phyloP scores from a whole-genome alignment of 805 yeast species.

The Candida cerambycidarum region DNA sequence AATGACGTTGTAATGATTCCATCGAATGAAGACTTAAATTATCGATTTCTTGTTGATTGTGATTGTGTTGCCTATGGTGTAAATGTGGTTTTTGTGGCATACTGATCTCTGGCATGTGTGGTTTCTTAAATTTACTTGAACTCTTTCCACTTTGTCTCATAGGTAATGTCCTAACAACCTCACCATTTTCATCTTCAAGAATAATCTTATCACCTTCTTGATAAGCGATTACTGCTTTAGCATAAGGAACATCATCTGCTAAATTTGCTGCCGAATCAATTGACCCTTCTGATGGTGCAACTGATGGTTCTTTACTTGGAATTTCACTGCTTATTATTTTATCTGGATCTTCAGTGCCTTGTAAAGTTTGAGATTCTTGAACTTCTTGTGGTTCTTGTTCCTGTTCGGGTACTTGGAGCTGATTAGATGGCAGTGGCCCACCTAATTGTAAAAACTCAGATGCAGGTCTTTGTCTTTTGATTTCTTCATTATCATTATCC shows the following conservation, averaged over 20 bases:
- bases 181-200: conserved; percentile 84
- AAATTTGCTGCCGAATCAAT: background rate
- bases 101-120: background rate
- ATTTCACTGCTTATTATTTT: background rate
- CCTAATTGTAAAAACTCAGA: conserved; percentile 44
- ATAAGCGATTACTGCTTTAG: conserved; percentile 31
- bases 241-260: background rate
- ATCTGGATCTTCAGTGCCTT: background rate
- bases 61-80: background rate
- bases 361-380: too few species aligned
- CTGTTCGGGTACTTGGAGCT: conserved; percentile 11
- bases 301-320: background rate
- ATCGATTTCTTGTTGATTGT: conserved; percentile 14
- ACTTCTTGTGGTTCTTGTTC: background rate
- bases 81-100: background rate
- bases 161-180: conserved; percentile 59
- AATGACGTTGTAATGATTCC: conserved; percentile 37
- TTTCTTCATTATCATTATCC: conserved; percentile 17
- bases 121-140: background rate
- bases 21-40: conserved; percentile 37
- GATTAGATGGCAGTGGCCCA: conserved; percentile 12
- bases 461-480: conserved; percentile 36
- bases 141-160: too few species aligned
- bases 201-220: conserved; percentile 71
- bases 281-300: background rate